phyloP scores from a whole-genome alignment of 495 filamentous ascomycete species.

The Aspergillus bridgeri region DNA sequence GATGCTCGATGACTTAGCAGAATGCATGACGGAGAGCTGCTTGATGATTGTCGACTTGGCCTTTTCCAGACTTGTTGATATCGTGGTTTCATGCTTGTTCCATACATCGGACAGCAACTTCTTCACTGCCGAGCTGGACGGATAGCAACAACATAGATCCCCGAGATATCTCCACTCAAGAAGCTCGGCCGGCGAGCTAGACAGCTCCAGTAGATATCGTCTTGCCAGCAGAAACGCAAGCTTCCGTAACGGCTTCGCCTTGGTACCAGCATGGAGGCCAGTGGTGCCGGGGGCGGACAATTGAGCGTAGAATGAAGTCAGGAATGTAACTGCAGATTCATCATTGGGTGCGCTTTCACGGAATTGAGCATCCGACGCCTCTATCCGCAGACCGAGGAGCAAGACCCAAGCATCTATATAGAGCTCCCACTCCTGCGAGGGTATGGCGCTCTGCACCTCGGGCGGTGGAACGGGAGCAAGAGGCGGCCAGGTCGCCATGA shows the following conservation, averaged over 20 bases:
- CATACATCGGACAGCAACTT: constrained; percentile 42
- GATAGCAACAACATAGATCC: constrained; percentile 39
- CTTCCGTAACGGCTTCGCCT: constrained; percentile 54
- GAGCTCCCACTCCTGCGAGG: constrained; percentile 69
- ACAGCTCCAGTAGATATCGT: constrained; percentile 31
- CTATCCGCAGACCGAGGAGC: constrained; percentile 60
- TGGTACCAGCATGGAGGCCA: constrained; percentile 41
- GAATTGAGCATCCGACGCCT: constrained; percentile 53
- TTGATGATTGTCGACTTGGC: constrained; percentile 45
- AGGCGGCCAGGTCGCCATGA: constrained; percentile 55
- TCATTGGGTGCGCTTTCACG: constrained; percentile 45
- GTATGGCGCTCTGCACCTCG: constrained; percentile 61
- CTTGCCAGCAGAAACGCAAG: constrained; percentile 59
- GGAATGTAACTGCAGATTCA: constrained; percentile 54
- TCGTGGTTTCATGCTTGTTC: constrained; percentile 33
- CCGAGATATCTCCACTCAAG: constrained; percentile 40
- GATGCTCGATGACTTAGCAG: constrained; percentile 22
- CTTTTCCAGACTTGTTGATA: constrained; percentile 41
- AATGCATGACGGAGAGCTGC: constrained; percentile 46
- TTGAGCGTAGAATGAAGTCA: constrained; percentile 60
- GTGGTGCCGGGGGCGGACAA: constrained; percentile 33
- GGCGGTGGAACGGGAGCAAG: constrained; percentile 72
- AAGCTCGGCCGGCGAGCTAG: constrained; percentile 22
- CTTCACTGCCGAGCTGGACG: constrained; percentile 36
- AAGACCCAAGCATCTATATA: constrained; percentile 76